These are phyloP conservation scores for Linum tenue DNA, from an alignment of 345 rosid genomes.

Conservation along the genomic window DNA sequence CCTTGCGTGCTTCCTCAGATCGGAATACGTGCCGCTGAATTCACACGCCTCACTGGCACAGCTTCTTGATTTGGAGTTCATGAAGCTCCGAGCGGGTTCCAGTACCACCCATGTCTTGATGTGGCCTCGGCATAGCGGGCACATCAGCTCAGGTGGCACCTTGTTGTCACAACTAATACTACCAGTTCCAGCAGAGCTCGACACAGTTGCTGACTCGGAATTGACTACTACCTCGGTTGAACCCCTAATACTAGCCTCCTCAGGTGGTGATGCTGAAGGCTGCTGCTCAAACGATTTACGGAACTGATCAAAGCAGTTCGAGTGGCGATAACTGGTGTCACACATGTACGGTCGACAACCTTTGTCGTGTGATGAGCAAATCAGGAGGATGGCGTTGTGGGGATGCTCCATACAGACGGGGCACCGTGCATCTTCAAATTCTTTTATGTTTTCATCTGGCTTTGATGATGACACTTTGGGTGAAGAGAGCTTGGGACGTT, in stretches of 20 bases:
- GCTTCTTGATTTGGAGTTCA: conserved; percentile 78
- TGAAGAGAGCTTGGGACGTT: conserved; percentile 29
- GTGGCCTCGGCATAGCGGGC: conserved; percentile 89
- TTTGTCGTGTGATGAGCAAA: conserved; percentile 82
- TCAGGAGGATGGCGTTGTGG: conserved; percentile 85
- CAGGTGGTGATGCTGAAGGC: conserved; percentile 22
- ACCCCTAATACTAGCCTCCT: conserved; percentile 21
- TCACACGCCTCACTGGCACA: conserved; percentile 84
- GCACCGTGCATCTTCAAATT: conserved; percentile 95
- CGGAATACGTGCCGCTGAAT: conserved; percentile 63
- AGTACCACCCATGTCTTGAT: conserved; percentile 69
- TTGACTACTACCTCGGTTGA: conserved; percentile 15
- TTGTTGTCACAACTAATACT: conserved; percentile 27
- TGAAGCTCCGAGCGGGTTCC: conserved; percentile 62
- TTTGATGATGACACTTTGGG: conserved; percentile 34
- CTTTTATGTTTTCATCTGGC: conserved; percentile 50
- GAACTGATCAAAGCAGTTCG: conserved; percentile 91
- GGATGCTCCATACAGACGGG: conserved; percentile 99
- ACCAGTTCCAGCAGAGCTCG: conserved; percentile 4
- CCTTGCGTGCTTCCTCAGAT: conserved; percentile 92
- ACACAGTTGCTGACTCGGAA: conserved; percentile 21
- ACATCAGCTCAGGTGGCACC: conserved; percentile 39
- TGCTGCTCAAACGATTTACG: conserved; percentile 51
- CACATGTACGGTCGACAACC: conserved; percentile 98
- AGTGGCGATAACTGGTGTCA: conserved; percentile 93